Base-by-base conservation (phyloP, 345 rosid genomes). In the Arabidopsis arenosa region DNA sequence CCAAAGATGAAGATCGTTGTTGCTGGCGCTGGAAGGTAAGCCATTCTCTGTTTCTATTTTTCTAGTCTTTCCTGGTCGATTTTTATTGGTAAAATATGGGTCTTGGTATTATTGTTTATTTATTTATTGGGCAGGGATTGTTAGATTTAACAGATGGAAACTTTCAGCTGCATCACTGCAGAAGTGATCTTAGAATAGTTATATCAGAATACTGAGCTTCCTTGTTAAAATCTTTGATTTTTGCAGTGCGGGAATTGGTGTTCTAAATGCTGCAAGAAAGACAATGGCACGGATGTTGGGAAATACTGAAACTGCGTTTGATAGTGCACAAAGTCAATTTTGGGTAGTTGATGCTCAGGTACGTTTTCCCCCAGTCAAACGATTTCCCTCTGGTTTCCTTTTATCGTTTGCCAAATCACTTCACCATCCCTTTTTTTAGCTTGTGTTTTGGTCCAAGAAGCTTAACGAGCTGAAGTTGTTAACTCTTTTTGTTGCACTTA, bases 251-350 rank as follows among this genome's bases (percentile, higher is more conserved):
- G 98, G 98, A 78, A 87, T 94, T 70, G 98, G 98, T 75, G 98
- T 94, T 79, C 86, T 94, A 17, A 94, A 94, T 86, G 89, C 96
- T 78, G 97, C 98, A 14, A 89, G 96, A 86, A 90, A 92, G 83
- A 94, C 98, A 58, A 94, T 94, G 98, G 98, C 93, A 63, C 86
- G 97, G 82, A 90, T 92, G 98, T 80, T 92, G 80, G 98, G 97
- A 68, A 88, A 94, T 79, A 94, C 72, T 74, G 87, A 84, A 81
- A 69, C 83, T 68, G 97, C 98, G 15, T 92, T 92, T 86, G 96
- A 86, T 47, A 88, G 97, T 85, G 93, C 98, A 33, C 82, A 85
- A 68, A 90, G 97, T 80, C 98, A 94, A 75, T 94, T 94, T 75
- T 94, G 98, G 98, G 92, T 92, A 53, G 97, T 92, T 75, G 98